Evolutionary conservation across 2,329 filamentous ascomycete species (phyloP), one percentile per base, ranked within the genome.

Genomic region (Bipolaris bicolor): DNA sequence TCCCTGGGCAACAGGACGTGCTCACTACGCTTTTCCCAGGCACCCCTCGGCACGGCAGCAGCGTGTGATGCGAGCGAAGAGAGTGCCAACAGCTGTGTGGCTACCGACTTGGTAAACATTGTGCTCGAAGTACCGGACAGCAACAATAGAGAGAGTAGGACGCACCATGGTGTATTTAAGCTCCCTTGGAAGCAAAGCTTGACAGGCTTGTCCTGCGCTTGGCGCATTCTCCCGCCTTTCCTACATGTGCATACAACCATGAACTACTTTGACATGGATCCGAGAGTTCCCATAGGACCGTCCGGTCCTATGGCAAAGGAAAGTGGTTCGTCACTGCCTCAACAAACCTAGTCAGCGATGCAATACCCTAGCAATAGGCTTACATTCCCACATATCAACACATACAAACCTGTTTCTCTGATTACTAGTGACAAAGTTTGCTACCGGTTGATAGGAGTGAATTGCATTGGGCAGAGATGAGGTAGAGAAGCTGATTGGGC

Each of bases 1-100:
- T 80, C 72, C 36, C 76, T 77, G 9, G 64, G 80, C 11, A 80
- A 58, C 24, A 65, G 67, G 33, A 68, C 11, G 43, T 61, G 51
- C 24, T 67, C 59, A 16, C 53, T 55, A 13, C 64, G 59, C 59
- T 68, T 67, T 24, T 40, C 57, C 65, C 62, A 67, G 34, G 67
- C 64, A 54, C 61, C 64, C 50, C 57, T 61, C 1, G 65, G 67
- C 13, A 65, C 22, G 29, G 65, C 65, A 52, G 52, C 44, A 22
- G 49, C 61, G n/a, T 64, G 61, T 33, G 60, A 44, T 22, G 45
- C 53, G 53, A 63, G 45, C 16, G 48, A 58, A 2, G 58, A 61
- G 41, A 68, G 45, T 15, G 65, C 64, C 49, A 63, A 43, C 6
- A 57, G 50, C 26, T 50, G 41, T 16, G 60, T 52, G 7, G 48